Base-by-base conservation (phyloP, 139 green algal genomes). In the Picochlorum sp. region DNA sequence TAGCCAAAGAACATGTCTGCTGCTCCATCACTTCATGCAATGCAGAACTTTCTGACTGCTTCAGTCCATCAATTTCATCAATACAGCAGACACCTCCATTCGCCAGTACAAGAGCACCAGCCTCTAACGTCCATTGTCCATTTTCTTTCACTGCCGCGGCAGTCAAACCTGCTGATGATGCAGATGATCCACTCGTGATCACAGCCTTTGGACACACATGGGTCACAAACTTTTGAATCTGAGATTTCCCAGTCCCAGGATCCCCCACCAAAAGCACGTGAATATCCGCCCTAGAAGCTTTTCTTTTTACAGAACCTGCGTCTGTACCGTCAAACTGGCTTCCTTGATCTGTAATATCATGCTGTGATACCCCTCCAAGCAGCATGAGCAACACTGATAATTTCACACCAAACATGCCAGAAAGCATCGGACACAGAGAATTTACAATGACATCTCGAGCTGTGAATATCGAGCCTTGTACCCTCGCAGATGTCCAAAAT, bases 21-120 rank as follows among this genome's bases (percentile, higher is more conserved):
- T 97, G 90, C 82, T 97, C 90, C 90, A 97, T 95, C 13, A 86
- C 90, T 71, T 97, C 90, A 47, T 95, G 90, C 7, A 97, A 79
- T 49, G 83, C 83, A 4, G 80, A 82, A 6, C 83, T 81, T 66
- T 96, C 92, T 2, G 59, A 58, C 63, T 92, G 79, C 21, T 57
- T 66, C 6, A 95, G 81, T 50, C 79, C 80, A 28, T 93, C 82
- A 71, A 96, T 93, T 70, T 95, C 88, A 57, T 96, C 89, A 31
- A 96, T 90, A 72, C 84, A 92, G 77, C 87, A 95, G 54, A 95
- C 49, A 1, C 89, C 89, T 1, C 91, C 92, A 64, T 96, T 87
- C 6, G 86, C 90, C 60, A 97, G 75, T 57, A 92, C 77, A 23
- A 86, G 49, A 2, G 77, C 77, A 2, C 90, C 90, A 3, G 91